Evolutionary conservation across 305 asterid species (phyloP), one percentile per base, ranked within the genome.

Genomic region (Fraxinus sp.): DNA sequence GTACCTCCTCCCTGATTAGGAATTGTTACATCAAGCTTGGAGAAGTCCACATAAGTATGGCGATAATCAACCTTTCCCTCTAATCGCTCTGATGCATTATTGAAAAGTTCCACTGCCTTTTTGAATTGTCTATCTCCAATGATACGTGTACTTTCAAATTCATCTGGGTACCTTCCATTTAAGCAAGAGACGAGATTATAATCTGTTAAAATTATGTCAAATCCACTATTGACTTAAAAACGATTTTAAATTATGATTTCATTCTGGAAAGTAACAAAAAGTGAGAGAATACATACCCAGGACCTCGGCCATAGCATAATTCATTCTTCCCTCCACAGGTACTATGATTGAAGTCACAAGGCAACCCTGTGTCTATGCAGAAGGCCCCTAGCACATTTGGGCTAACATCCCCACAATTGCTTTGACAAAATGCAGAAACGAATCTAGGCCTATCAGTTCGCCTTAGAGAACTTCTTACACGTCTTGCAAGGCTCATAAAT

Each of bases 351-450:
- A 96, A 96, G 78, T 96, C 98, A 83, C 99, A 96, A 85, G 97
- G 95, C 82, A 93, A 78, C 81, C 98, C 98, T 13, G 99, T 92
- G 86, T 96, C 99, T 14, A 72, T 86, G 87, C 99, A 96, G 90
- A 93, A 96, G 55, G 98, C 91, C 80, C 99, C 99, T 28, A 92
- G 99, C 82, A 93, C 98, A 89, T 96, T 96, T 30, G 99, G 99
- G 85, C 99, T 94, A 83, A 96, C 98, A 79, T 96, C 99, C 14
- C 99, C 99, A 83, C 99, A 96, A 83, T 96, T 96, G 82, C 92
- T 83, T 87, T 96, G 99, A 86, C 98, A 96, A 91, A 94, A 96
- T 84, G 99, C 97, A 30, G 98, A 91, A 78, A 96, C 95, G 89
- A 96, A 96, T 79, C 84, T 90, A 16, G 99, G 98, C 84, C 89